Base-by-base conservation (phyloP, 1,284 basidiomycete genomes). In the Uromyces viciae-fabae region DNA sequence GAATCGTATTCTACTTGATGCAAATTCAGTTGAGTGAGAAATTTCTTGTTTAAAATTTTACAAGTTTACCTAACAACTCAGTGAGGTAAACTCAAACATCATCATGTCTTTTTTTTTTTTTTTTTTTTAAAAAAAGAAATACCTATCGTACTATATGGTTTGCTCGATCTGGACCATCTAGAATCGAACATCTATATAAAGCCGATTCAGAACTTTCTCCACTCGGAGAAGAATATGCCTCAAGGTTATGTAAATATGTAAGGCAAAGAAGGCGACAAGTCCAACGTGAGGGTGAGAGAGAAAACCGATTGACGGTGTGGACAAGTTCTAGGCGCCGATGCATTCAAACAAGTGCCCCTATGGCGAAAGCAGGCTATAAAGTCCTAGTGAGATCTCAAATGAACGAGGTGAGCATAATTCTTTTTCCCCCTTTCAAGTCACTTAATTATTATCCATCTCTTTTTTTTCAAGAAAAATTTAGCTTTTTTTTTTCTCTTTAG, bases 181-280 rank as follows among this genome's bases (percentile, higher is more conserved):
- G 98, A 81, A 95, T 98, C 83, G 97, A 99, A 85, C 97, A 99
- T 86, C 97, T 95, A 3, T 99, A 96, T 89, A 98, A 97, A 87
- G 95, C 96, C 40, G 96, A 99, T 85, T 95, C 96, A 0, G 97
- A 98, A 85, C 90, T 99, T 9, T 97, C 94, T 0, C 92, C 94
- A 1, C 92, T 92, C 0, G 96, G 96, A 5, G 94, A 94, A 93
- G 94, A 97, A 82, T 99, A 99, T 83, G 92, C 95, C 0, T 92
- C 94, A 84, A 89, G 85, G 60, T 83, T 87, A 42, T 83, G 84
- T 52, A 69, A 40, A 31, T 79, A 58, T 56, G 82, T 85, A 83
- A 71, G 86, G 83, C 72, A 82, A 83, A 83, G 85, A 82, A 82
- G 84, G 78, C 78, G 82, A 83, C 83, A 85, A 84, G 62, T 83